Conservation (phyloP, 768 basidiomycete species). For the Tricholomella constricta region DNA sequence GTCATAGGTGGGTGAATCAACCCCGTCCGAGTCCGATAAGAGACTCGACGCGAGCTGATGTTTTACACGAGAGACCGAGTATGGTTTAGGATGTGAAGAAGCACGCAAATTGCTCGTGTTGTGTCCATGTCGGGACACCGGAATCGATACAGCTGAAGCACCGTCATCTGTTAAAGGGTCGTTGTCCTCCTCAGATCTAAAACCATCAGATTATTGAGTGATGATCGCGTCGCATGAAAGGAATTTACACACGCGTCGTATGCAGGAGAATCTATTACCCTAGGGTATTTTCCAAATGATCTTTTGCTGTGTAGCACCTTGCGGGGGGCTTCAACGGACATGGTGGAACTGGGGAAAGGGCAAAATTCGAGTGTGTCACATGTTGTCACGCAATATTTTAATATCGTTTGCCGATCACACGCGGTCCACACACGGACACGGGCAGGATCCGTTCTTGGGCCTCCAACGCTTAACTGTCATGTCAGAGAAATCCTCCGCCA, state of each 20-base stretch:
- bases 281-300: conserved; percentile 71
- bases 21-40: conserved; percentile 70
- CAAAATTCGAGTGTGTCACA: conserved; percentile 18
- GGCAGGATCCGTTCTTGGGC: background rate
- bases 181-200: conserved; percentile 85
- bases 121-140: conserved; percentile 34
- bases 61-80: conserved; percentile 30
- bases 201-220: conserved; percentile 21
- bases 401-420: background rate
- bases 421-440: too few species aligned
- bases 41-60: conserved; percentile 59
- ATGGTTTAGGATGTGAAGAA: conserved; percentile 35
- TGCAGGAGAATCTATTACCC: conserved; percentile 66
- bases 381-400: conserved; percentile 10
- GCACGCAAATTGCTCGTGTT: conserved; percentile 24
- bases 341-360: conserved; percentile 11
- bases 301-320: conserved; percentile 58
- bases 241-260: conserved; percentile 60
- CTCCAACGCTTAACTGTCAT: conserved; percentile 13
- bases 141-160: conserved; percentile 51
- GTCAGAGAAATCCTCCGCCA: conserved; percentile 12
- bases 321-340: conserved; percentile 31
- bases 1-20: conserved; percentile 88
- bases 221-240: background rate
- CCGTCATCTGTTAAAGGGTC: conserved; percentile 82